A percentile compares a stretch with the other conserved stretches of the same genome.
phyloP scores from a whole-genome alignment of 495 filamentous ascomycete genomes.

The Sphaerosporella brunnea region DNA sequence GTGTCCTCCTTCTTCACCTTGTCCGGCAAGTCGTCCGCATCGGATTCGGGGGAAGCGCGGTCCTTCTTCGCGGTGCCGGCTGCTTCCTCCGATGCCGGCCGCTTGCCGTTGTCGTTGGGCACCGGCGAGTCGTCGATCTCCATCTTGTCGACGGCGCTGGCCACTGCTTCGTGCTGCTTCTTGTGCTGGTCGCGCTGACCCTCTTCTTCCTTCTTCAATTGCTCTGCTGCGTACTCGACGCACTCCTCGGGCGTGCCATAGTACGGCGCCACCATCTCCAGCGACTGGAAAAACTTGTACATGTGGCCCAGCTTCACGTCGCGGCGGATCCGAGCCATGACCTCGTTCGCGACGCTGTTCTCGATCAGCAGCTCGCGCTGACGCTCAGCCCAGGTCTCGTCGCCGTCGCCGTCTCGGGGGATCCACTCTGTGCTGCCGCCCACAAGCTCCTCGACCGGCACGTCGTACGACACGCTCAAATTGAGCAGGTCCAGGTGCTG shows the following conservation, averaged over 20 bases:
- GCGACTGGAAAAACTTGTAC: conserved; percentile 23
- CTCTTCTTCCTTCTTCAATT: conserved; percentile 12
- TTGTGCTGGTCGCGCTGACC: conserved; percentile 10
- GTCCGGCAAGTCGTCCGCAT: not conserved
- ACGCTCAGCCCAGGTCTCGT: conserved; percentile 16
- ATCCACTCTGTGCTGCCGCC: conserved; percentile 11
- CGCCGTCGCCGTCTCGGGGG: conserved; percentile 14
- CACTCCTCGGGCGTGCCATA: conserved; percentile 15
- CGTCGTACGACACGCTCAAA: conserved; percentile 22
- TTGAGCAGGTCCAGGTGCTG: conserved; percentile 22
- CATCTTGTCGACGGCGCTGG: not conserved
- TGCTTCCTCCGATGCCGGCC: conserved; percentile 1
- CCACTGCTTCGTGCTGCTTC: conserved; percentile 11
- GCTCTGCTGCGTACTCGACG: not conserved
- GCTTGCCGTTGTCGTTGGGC: conserved; percentile 7
- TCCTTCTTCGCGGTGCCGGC: conserved; percentile 3
- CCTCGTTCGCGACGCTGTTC: conserved; percentile 17
- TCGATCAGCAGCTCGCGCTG: conserved; percentile 17
- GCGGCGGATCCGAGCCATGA: conserved; percentile 18
- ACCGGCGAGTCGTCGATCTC: not conserved
- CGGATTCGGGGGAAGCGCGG: conserved; percentile 1
- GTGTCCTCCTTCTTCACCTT: conserved; percentile 16
- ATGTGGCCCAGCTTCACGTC: conserved; percentile 24
- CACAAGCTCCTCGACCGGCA: conserved; percentile 20
- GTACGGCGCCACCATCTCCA: conserved; percentile 21